Evolutionary conservation across 2,329 filamentous ascomycete genomes (phyloP).

Genomic region (Penicillium sp.): DNA sequence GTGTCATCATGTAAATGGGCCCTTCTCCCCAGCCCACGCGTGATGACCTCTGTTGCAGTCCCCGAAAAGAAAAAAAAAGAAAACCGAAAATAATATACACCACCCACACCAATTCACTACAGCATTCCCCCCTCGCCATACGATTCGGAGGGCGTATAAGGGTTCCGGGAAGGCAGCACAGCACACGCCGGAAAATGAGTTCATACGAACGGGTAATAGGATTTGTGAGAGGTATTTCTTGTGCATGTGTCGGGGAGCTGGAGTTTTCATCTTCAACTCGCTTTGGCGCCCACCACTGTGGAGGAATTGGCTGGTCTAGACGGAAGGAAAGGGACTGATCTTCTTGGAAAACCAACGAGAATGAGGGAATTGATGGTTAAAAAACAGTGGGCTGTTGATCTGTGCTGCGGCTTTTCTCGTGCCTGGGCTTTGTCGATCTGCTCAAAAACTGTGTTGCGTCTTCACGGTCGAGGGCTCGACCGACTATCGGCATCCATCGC

Average conservation of each 20-base stretch:
- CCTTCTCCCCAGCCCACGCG: neutral
- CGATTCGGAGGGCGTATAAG: slow-evolving; percentile 18
- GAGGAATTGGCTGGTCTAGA: neutral
- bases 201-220: slow-evolving; percentile 15
- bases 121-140: slow-evolving; percentile 17
- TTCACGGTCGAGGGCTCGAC: neutral
- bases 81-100: neutral
- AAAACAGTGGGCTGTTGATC: slow-evolving; percentile 18
- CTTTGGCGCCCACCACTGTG: neutral
- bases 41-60: neutral
- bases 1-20: slow-evolving; percentile 69
- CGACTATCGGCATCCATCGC: slow-evolving; percentile 12
- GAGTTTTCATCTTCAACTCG: neutral
- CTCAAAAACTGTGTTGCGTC: neutral
- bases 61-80: neutral
- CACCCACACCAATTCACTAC: neutral
- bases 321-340: neutral
- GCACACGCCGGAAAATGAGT: slow-evolving; percentile 6
- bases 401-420: slow-evolving; percentile 23
- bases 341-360: slow-evolving; percentile 11
- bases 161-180: slow-evolving; percentile 1
- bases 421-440: slow-evolving; percentile 8
- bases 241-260: neutral
- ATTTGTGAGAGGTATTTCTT: neutral
- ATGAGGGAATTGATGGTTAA: slow-evolving; percentile 14